Conservation (phyloP, 345 rosid genomes). For the Hibiscus syriacus region DNA sequence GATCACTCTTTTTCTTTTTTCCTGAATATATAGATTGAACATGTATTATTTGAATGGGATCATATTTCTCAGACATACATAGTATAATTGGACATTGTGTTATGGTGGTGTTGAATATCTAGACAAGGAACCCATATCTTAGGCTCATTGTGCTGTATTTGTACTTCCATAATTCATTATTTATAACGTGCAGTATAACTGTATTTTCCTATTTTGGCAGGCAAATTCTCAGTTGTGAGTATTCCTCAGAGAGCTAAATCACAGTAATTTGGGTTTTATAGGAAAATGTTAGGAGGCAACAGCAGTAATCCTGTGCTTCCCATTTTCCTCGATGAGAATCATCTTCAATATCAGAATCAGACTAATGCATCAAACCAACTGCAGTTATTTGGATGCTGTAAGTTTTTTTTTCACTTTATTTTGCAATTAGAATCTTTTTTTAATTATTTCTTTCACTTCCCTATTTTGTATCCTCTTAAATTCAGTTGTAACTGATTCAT, state of each 20-base stretch:
- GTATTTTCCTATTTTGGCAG: conserved; percentile 19
- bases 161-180: background rate
- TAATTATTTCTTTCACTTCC: background rate
- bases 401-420: conserved; percentile 19
- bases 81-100: too few relatives aligned
- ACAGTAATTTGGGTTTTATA: conserved; percentile 1
- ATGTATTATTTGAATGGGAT: too few relatives aligned
- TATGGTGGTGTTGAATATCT: background rate
- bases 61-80: too few relatives aligned
- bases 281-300: conserved; percentile 68
- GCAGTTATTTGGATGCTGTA: conserved; percentile 60
- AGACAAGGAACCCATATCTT: background rate
- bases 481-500: conserved; percentile 14
- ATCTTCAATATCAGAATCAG: too few relatives aligned
- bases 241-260: conserved; percentile 14
- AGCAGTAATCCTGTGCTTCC: conserved; percentile 46
- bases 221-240: conserved; percentile 9
- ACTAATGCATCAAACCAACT: conserved; percentile 60
- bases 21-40: background rate
- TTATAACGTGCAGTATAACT: background rate
- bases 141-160: background rate
- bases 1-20: background rate
- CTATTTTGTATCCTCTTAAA: background rate
- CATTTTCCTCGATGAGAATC: conserved; percentile 37
- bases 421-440: background rate